Evolutionary conservation across 2,329 filamentous ascomycete species (phyloP).

Genomic region (Fusarium solani-melongenae): DNA sequence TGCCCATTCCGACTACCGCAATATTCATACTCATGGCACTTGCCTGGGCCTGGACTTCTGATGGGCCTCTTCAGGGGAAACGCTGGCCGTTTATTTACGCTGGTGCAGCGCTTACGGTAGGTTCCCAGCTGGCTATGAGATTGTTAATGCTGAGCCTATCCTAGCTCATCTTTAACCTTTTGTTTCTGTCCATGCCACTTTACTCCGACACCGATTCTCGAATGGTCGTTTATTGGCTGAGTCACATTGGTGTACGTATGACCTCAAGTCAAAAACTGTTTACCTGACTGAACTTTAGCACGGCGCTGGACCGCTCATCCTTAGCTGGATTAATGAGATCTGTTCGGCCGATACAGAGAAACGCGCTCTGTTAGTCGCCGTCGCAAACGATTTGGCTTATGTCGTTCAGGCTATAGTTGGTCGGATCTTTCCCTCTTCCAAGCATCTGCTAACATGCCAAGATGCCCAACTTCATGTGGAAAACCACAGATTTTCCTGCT

Average conservation of each 20-base stretch:
- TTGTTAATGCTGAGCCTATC: accelerated
- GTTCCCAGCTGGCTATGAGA: background rate
- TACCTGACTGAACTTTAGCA: background rate
- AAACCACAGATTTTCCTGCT: conserved; percentile 29
- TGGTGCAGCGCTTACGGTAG: conserved; percentile 25
- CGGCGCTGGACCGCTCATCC: conserved; percentile 35
- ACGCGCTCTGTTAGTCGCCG: conserved; percentile 25
- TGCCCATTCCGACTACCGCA: conserved; percentile 27
- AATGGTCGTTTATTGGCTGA: conserved; percentile 35
- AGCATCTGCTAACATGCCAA: background rate
- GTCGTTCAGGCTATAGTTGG: conserved; percentile 33
- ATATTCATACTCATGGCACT: conserved; percentile 32
- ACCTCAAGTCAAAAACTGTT: background rate
- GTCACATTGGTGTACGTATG: conserved; percentile 33
- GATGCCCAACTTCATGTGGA: conserved; percentile 32
- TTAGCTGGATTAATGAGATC: conserved; percentile 41
- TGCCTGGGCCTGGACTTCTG: conserved; percentile 33
- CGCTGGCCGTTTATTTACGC: conserved; percentile 35
- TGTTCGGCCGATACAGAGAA: conserved; percentile 36
- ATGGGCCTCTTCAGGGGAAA: conserved; percentile 21
- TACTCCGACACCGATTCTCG: conserved; percentile 21
- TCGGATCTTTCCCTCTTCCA: background rate
- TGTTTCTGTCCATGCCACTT: conserved; percentile 26
- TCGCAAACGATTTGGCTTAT: conserved; percentile 25
- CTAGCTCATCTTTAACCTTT: conserved; percentile 23